Conservation (phyloP, 1,284 basidiomycete genomes). For the Golubevia sp. region DNA sequence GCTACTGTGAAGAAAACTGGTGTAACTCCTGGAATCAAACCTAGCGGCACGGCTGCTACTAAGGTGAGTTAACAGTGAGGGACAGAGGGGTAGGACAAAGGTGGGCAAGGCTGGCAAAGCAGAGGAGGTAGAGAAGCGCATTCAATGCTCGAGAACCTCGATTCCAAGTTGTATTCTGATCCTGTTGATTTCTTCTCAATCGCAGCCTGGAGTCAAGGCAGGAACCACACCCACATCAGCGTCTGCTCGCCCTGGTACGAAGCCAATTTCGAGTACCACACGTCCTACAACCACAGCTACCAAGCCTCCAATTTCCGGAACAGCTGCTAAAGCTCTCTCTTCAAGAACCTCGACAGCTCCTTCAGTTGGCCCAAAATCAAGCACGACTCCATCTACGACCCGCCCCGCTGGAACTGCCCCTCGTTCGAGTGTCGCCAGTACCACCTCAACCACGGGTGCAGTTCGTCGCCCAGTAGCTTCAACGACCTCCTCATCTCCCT, state of each 20-base stretch:
- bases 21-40: background rate
- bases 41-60: background rate
- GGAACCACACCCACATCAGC: too few species aligned
- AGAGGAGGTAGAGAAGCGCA: background rate
- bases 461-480: constrained; percentile 16
- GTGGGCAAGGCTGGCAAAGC: too few species aligned
- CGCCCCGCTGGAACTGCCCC: constrained; percentile 13
- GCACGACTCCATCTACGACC: constrained; percentile 23
- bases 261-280: background rate
- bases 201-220: too few species aligned
- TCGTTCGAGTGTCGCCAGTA: constrained; percentile 1
- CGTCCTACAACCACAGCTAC: constrained; percentile 3
- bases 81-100: too few species aligned
- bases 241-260: background rate
- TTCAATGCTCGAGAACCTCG: background rate
- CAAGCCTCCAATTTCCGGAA: constrained; percentile 1
- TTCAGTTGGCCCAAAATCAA: constrained; percentile 9
- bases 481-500: background rate
- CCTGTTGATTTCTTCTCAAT: background rate
- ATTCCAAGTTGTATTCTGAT: background rate
- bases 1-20: background rate
- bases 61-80: background rate
- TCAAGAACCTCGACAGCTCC: background rate
- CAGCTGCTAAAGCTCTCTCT: background rate
- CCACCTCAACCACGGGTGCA: constrained; percentile 9